A percentile compares a stretch with the other conserved stretches of the same genome.
phyloP scores from a whole-genome alignment of 805 yeast genomes.

The Yarrowia phangngaensis region DNA sequence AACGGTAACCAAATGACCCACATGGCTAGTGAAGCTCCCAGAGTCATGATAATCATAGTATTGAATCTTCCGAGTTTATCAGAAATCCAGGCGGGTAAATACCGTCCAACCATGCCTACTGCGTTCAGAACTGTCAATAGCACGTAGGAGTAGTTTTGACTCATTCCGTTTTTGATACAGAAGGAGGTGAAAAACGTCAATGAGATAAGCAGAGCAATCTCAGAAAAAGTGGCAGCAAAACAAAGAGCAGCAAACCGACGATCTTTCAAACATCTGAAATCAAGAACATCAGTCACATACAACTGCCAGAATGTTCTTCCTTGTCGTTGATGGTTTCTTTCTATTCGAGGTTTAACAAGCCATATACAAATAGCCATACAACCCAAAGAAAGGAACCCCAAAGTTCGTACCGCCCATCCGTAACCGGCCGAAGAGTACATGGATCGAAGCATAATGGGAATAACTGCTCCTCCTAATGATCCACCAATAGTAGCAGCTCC shows the following conservation, averaged over 20 bases:
- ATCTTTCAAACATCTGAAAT: slow-evolving; percentile 42
- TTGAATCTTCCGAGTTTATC: slow-evolving; percentile 53
- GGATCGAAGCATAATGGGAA: slow-evolving; percentile 53
- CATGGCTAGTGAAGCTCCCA: slow-evolving; percentile 38
- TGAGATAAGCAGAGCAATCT: slow-evolving; percentile 47
- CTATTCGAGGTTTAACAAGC: slow-evolving; percentile 45
- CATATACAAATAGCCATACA: slow-evolving; percentile 42
- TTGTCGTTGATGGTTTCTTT: slow-evolving; percentile 29
- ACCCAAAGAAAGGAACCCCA: slow-evolving; percentile 48
- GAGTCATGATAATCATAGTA: slow-evolving; percentile 44
- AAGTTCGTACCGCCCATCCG: slow-evolving; percentile 56
- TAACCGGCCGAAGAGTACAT: slow-evolving; percentile 52
- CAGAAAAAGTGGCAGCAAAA: slow-evolving; percentile 47
- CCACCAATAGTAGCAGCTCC: slow-evolving; percentile 54
- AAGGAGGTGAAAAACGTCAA: slow-evolving; percentile 54
- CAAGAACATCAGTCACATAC: slow-evolving; percentile 23
- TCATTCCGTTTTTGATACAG: slow-evolving; percentile 46
- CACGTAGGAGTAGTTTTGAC: slow-evolving; percentile 45
- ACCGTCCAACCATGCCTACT: slow-evolving; percentile 45
- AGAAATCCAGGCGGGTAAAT: slow-evolving; percentile 46
- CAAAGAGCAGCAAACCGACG: slow-evolving; percentile 45
- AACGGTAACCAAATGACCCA: slow-evolving; percentile 46
- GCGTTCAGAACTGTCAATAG: slow-evolving; percentile 47
- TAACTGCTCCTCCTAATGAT: slow-evolving; percentile 53
- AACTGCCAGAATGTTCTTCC: slow-evolving; percentile 11